These are phyloP conservation scores for Boletellus ananas DNA, from an alignment of 768 basidiomycete species.

Conservation along the genomic window DNA sequence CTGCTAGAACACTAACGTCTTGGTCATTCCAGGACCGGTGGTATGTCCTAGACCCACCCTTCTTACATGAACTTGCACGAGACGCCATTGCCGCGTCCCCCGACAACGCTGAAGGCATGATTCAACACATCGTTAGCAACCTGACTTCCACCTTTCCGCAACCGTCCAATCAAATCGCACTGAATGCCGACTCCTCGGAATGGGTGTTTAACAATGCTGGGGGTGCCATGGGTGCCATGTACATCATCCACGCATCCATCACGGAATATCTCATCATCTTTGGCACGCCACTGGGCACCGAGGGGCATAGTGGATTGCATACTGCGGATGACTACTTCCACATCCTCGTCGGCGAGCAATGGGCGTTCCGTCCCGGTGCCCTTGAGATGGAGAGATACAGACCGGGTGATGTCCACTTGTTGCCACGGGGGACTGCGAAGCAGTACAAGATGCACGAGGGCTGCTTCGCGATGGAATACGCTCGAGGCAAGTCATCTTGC, in stretches of 20 bases:
- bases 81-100: slow-evolving; percentile 66
- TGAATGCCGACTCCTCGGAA: slow-evolving; percentile 58
- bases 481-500: slow-evolving; percentile 59
- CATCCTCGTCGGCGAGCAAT: slow-evolving; percentile 91
- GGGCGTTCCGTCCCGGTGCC: slow-evolving; percentile 81
- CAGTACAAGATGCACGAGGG: slow-evolving; percentile 99
- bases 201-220: slow-evolving; percentile 98
- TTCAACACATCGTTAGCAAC: slow-evolving; percentile 77
- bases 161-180: slow-evolving; percentile 46
- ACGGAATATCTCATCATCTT: slow-evolving; percentile 97
- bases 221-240: slow-evolving; percentile 98
- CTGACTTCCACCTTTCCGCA: slow-evolving; percentile 71
- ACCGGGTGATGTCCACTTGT: slow-evolving; percentile 79
- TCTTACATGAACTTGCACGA: slow-evolving; percentile 69
- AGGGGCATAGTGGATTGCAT: slow-evolving; percentile 92
- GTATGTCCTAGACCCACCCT: slow-evolving; percentile 78
- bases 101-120: slow-evolving; percentile 67
- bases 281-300: slow-evolving; percentile 93
- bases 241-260: slow-evolving; percentile 92
- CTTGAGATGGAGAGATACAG: slow-evolving; percentile 83
- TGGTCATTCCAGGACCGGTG: slow-evolving; percentile 58
- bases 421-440: slow-evolving; percentile 81
- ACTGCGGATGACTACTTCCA: slow-evolving; percentile 98
- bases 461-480: slow-evolving; percentile 95
- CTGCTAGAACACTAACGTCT: background rate